phyloP scores from a whole-genome alignment of 331 rosid species.

The Malus hybrid region DNA sequence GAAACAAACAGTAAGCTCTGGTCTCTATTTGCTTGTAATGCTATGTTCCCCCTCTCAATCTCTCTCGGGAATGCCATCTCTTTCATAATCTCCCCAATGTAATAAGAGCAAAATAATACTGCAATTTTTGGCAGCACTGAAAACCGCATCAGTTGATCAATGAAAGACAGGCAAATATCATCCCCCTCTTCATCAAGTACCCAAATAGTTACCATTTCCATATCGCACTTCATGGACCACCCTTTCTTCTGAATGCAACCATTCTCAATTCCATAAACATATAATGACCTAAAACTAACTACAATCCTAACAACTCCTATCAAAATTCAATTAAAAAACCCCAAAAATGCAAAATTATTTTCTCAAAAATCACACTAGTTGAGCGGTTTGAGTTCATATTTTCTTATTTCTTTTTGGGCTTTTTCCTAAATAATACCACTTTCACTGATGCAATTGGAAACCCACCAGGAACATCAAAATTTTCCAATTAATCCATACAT shows the following conservation, averaged over 20 bases:
- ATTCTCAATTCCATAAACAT: not conserved
- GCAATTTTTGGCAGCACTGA: not conserved
- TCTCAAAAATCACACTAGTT: not conserved
- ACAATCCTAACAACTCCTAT: not conserved
- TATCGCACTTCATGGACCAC: not conserved
- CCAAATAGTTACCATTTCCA: not conserved
- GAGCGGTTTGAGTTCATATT: too few species aligned
- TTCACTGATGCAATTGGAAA: not conserved
- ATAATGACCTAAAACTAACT: not conserved
- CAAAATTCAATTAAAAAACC: not conserved
- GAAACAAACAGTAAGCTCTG: too few species aligned
- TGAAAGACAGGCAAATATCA: not conserved
- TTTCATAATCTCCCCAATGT: not conserved
- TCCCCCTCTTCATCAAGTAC: not conserved
- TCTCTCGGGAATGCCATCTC: too few species aligned
- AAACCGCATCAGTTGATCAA: not conserved
- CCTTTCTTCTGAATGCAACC: not conserved
- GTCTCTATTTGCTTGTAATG: too few species aligned
- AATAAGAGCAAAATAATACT: not conserved
- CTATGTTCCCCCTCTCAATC: too few species aligned
- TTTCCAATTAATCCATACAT: not conserved
- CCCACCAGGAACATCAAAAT: not conserved
- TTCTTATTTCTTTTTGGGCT: too few species aligned
- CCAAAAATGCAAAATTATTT: not conserved
- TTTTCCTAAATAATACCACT: too few species aligned